A percentile compares a stretch with the other conserved stretches of the same genome.
Evolutionary conservation across 371 early-diverging fungal genomes (phyloP).

Genomic region (Aphelidium insulamus): DNA sequence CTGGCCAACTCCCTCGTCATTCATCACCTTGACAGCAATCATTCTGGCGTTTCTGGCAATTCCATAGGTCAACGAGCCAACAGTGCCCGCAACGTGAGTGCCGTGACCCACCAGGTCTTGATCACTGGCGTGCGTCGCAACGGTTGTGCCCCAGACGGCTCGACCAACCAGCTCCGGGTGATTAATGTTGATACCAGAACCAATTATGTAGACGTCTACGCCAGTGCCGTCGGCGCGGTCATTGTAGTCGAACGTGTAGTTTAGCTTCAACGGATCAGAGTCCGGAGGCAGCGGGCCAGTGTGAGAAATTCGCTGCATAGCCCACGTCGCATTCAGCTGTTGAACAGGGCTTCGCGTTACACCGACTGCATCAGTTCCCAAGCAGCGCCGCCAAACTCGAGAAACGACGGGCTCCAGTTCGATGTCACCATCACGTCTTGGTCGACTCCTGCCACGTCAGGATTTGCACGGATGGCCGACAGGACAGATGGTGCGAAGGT

Average conservation of each 20-base stretch:
- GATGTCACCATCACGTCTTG: too few relatives aligned
- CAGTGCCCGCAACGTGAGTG: conserved; percentile 32
- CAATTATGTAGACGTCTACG: conserved; percentile 51
- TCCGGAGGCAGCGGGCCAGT: too few relatives aligned
- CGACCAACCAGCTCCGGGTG: conserved; percentile 55
- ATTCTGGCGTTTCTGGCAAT: conserved; percentile 27
- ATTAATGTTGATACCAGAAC: conserved; percentile 43
- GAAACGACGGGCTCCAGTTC: too few relatives aligned
- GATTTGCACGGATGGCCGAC: too few relatives aligned
- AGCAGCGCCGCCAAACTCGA: too few relatives aligned
- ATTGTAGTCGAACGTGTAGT: conserved; percentile 8
- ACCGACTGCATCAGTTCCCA: too few relatives aligned
- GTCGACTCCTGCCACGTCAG: too few relatives aligned
- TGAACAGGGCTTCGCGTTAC: too few relatives aligned
- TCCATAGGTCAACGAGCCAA: conserved; percentile 28
- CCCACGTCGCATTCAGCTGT: conserved; percentile 7
- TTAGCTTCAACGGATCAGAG: too few relatives aligned
- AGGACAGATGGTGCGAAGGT: too few relatives aligned
- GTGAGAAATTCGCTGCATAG: conserved; percentile 7
- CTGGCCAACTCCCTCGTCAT: conserved; percentile 24
- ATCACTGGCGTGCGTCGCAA: conserved; percentile 17
- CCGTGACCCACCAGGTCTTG: conserved; percentile 17
- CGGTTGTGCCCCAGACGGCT: conserved; percentile 36
- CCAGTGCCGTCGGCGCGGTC: conserved; percentile 20
- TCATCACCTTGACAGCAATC: conserved; percentile 31